These are phyloP conservation scores for Pyricularia grisea DNA, from an alignment of 2,329 filamentous ascomycete genomes.

Conservation along the genomic window DNA sequence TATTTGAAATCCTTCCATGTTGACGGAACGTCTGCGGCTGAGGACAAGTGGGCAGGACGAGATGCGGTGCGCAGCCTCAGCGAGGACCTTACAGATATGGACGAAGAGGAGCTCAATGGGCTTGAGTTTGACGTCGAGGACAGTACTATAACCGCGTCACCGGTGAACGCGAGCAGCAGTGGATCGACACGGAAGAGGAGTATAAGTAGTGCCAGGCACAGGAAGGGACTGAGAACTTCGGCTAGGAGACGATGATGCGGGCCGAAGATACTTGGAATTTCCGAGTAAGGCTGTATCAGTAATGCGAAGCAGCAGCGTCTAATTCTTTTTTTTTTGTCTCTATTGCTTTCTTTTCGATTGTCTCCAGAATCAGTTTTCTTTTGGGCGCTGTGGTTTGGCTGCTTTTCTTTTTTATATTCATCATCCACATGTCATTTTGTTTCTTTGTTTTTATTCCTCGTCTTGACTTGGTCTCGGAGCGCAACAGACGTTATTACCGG, in stretches of 20 bases:
- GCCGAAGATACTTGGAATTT: not conserved
- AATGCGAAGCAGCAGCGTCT: not conserved
- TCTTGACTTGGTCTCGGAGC: not conserved
- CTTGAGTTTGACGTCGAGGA: slow-evolving; percentile 47
- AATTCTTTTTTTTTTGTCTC: slow-evolving; percentile 11
- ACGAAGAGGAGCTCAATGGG: slow-evolving; percentile 79
- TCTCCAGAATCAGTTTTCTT: slow-evolving; percentile 11
- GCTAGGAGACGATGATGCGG: slow-evolving; percentile 18
- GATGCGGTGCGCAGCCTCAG: slow-evolving; percentile 61
- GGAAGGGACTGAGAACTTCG: slow-evolving; percentile 22
- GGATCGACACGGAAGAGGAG: slow-evolving; percentile 10
- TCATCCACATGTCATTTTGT: not conserved
- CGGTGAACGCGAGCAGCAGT: slow-evolving; percentile 8
- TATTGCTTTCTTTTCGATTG: slow-evolving; percentile 13
- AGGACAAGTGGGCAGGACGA: slow-evolving; percentile 61
- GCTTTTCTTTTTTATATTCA: slow-evolving; percentile 2
- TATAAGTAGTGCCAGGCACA: slow-evolving; percentile 11
- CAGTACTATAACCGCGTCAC: slow-evolving; percentile 31
- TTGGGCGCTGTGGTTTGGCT: slow-evolving; percentile 6
- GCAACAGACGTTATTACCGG: not conserved
- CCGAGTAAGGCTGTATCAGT: not conserved
- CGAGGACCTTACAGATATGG: slow-evolving; percentile 84
- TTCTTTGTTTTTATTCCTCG: slow-evolving; percentile 1
- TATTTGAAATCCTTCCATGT: slow-evolving; percentile 77
- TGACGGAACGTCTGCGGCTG: slow-evolving; percentile 67